Percentiles rank a stretch among this genome's conserved stretches.
Conservation (phyloP, 2,329 filamentous ascomycete genomes). For the Trichoderma polysporum region DNA sequence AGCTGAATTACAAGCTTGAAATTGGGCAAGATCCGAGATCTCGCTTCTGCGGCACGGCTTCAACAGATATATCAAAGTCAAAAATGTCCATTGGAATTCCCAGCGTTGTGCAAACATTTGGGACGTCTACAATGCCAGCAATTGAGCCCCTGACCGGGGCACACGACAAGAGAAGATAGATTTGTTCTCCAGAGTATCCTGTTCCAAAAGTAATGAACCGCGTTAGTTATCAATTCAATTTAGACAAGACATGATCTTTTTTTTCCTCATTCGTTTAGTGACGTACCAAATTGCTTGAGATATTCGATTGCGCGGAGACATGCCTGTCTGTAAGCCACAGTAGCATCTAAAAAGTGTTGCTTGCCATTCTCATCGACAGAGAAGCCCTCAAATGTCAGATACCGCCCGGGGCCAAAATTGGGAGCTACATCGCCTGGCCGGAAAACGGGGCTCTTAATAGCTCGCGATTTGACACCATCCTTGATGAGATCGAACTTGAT, state of each 20-base stretch:
- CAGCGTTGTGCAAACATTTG: constrained; percentile 86
- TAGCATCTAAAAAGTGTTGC: constrained; percentile 85
- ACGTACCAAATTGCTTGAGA: constrained; percentile 36
- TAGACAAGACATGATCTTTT: no score
- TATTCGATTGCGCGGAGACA: constrained; percentile 54
- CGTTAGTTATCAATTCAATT: neutral
- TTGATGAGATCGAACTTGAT: constrained; percentile 89
- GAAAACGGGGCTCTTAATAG: constrained; percentile 81
- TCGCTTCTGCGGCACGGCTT: constrained; percentile 26
- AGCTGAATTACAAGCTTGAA: constrained; percentile 10
- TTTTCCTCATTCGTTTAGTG: neutral
- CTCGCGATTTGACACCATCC: constrained; percentile 69
- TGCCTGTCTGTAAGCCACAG: constrained; percentile 82
- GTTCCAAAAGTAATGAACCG: neutral
- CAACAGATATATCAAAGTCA: constrained; percentile 76
- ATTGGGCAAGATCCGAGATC: constrained; percentile 27
- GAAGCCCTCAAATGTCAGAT: constrained; percentile 64
- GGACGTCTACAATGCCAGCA: constrained; percentile 86
- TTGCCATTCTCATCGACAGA: constrained; percentile 84
- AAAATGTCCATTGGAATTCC: constrained; percentile 93
- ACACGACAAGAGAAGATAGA: constrained; percentile 81
- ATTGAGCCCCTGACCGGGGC: constrained; percentile 86
- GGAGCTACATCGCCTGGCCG: constrained; percentile 84
- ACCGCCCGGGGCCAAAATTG: constrained; percentile 75
- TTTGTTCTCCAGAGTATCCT: constrained; percentile 71